Evolutionary conservation across 2,329 filamentous ascomycete genomes (phyloP).

Genomic region (Hypocrella siamensis): DNA sequence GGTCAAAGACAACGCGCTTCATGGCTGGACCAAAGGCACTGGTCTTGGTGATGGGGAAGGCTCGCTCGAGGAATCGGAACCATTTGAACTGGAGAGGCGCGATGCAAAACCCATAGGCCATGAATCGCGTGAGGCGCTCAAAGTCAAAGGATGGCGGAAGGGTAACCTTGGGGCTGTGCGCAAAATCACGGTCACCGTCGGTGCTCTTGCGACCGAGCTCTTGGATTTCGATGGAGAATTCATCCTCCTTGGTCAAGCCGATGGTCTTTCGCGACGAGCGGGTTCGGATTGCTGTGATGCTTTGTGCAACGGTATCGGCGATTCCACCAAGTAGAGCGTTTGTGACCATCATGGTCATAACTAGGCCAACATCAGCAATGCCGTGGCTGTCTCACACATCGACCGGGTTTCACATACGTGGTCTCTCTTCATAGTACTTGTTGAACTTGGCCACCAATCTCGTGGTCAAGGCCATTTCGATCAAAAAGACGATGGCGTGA

Average conservation of each 20-base stretch:
- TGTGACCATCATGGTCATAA: constrained; percentile 97
- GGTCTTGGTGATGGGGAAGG: constrained; percentile 73
- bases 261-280: constrained; percentile 48
- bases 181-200: constrained; percentile 46
- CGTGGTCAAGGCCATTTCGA: constrained; percentile 78
- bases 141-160: constrained; percentile 85
- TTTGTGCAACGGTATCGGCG: constrained; percentile 90
- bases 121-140: constrained; percentile 84
- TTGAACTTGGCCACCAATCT: constrained; percentile 81
- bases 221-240: constrained; percentile 73
- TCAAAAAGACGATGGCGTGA: constrained; percentile 67
- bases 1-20: constrained; percentile 84
- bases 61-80: constrained; percentile 71
- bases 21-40: constrained; percentile 61
- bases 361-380: constrained; percentile 20
- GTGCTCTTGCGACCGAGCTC: constrained; percentile 74
- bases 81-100: constrained; percentile 89
- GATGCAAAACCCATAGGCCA: constrained; percentile 96
- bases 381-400: neutral
- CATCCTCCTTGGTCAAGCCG: constrained; percentile 46
- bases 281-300: constrained; percentile 68
- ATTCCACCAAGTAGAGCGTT: constrained; percentile 92
- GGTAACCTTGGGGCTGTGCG: constrained; percentile 37
- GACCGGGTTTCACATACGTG: constrained; percentile 36
- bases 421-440: constrained; percentile 80